Percentiles rank a stretch among this genome's conserved stretches.
Conservation (phyloP, 108 stramenopile species). For the Nannochloropsis granulata region DNA sequence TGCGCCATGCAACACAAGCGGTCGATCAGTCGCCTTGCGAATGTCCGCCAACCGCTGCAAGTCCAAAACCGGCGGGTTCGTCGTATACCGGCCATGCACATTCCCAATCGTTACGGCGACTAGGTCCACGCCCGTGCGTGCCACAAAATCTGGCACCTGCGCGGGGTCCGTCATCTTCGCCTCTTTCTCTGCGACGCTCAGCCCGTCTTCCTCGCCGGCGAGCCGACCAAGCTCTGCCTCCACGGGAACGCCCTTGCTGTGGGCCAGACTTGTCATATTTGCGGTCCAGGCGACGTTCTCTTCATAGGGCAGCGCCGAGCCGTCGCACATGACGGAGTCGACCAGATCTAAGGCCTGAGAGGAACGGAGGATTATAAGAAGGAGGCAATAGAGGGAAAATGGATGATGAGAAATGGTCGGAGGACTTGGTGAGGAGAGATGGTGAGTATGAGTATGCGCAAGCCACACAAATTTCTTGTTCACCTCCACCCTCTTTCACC, state of each 20-base stretch:
- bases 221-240: conserved; percentile 37
- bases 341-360: not conserved
- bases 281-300: conserved; percentile 27
- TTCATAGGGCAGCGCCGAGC: conserved; percentile 8
- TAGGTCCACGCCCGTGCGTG: conserved; percentile 17
- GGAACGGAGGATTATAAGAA: too few species aligned
- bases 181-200: conserved; percentile 25
- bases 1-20: conserved; percentile 32
- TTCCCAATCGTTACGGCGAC: conserved; percentile 39
- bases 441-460: too few species aligned
- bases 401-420: too few species aligned
- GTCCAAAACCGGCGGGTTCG: conserved; percentile 13
- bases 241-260: conserved; percentile 5
- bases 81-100: conserved; percentile 31
- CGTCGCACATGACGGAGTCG: conserved; percentile 23
- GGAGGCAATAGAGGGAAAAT: too few species aligned
- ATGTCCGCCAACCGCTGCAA: conserved; percentile 12
- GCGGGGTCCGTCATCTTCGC: conserved; percentile 35
- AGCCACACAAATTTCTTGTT: too few species aligned
- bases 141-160: conserved; percentile 24
- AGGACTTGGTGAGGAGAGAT: too few species aligned
- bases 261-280: conserved; percentile 5
- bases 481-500: too few species aligned
- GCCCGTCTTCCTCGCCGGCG: conserved; percentile 37
- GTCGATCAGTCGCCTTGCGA: not conserved